Base-by-base conservation (phyloP, 2,329 filamentous ascomycete species). In the Apiospora kogelbergensis region DNA sequence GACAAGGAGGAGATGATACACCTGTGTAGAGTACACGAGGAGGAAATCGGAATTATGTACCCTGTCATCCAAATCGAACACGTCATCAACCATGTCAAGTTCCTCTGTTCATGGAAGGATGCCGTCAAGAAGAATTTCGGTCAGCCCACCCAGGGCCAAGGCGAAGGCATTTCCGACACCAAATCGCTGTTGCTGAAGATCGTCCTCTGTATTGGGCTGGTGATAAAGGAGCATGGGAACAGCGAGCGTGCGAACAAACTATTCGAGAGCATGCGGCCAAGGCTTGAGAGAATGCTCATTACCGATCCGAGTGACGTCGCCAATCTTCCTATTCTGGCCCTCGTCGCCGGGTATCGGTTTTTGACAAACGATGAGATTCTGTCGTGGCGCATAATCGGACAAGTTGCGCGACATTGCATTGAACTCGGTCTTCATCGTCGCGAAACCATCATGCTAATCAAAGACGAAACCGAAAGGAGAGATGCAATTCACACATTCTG, bases 11-110 rank as follows among this genome's bases (percentile, higher is more conserved):
- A 98, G 76, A 93, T 96, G 75, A 79, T 95, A 24, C 89, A 93
- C 1, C 81, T 98, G 17, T 93, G 93, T 72, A 86, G 88, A 17
- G 84, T 97, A 0, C 95, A 96, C 76, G 93, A 97, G 73, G 94
- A 98, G 74, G 95, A 98, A 78, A 91, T 97, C 75, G 93, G 93
- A 57, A 88, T 95, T 75, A 97, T 97, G 93, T 97, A 97, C 78
- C 95, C 95, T 0, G 88, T 97, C 4, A 80, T 97, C 63, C 88
- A 93, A 73, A 91, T 97, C 44, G 88, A 92, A 53, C 85, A 86
- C 53, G 83, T 97, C 46, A 89, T 93, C 45, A 83, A 84, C 6
- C 92, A 97, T 77, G 90, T 91, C 7, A 90, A 88, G 71, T 85
- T 86, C 70, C 82, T 97, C 1, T 91, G 90, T 68, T 84, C 88